Percentiles rank a stretch among this genome's conserved stretches.
These are phyloP conservation scores for Kodamaea derodonti DNA, from an alignment of 1,139 yeast genomes.

Conservation along the genomic window DNA sequence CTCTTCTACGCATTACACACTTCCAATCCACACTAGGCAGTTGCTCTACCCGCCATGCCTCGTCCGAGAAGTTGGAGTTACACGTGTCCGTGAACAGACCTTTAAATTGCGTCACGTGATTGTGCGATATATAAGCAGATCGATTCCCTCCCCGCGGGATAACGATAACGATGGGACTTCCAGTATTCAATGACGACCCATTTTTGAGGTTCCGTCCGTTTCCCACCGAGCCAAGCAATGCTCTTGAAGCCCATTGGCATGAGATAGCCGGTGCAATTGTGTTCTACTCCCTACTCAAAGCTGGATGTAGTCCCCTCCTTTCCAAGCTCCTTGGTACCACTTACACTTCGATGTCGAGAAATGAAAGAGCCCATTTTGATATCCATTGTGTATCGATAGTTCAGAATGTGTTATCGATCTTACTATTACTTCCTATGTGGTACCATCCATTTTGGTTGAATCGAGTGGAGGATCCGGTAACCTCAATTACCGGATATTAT, in stretches of 20 bases:
- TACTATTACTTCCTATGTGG: conserved; percentile 56
- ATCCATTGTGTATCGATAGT: conserved; percentile 87
- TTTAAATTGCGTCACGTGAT: no score
- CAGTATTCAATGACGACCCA: conserved; percentile 38
- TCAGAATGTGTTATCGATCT: conserved; percentile 62
- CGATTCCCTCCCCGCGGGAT: no score
- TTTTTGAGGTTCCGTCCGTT: conserved; percentile 46
- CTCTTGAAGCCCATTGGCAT: conserved; percentile 49
- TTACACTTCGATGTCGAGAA: conserved; percentile 45
- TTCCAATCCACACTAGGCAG: no score
- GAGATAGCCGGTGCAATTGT: conserved; percentile 40
- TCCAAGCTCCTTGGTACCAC: conserved; percentile 37
- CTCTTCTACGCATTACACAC: no score
- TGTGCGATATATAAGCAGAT: no score
- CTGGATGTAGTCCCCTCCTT: conserved; percentile 41
- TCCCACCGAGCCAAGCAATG: conserved; percentile 28
- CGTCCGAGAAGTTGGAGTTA: no score
- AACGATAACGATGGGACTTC: no score
- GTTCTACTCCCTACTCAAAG: conserved; percentile 38
- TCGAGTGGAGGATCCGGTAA: conserved; percentile 38
- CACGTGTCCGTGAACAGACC: no score
- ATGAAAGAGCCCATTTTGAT: conserved; percentile 68
- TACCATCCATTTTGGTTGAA: conserved; percentile 44
- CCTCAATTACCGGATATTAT: conserved; percentile 58
- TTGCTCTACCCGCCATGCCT: no score